A percentile compares a stretch with the other conserved stretches of the same genome.
Evolutionary conservation across 108 stramenopile species (phyloP).

Genomic region (Aurantiochytrium sp.): DNA sequence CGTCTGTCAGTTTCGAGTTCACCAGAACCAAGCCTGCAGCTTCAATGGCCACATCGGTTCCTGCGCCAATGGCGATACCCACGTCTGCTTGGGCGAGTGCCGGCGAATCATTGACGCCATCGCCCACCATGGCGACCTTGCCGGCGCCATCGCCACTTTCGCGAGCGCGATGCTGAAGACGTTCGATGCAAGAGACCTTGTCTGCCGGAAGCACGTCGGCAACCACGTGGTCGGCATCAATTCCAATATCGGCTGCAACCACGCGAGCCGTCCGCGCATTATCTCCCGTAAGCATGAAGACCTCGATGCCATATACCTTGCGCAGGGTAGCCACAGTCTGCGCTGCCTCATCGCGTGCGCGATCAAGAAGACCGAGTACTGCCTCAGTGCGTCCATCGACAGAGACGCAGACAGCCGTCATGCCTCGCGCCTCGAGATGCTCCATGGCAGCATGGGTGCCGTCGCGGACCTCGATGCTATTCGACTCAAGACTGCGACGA

Average conservation of each 20-base stretch:
- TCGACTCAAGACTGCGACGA: background rate
- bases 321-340: conserved; percentile 55
- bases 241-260: conserved; percentile 67
- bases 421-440: background rate
- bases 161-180: conserved; percentile 39
- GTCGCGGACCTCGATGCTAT: background rate
- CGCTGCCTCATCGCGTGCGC: conserved; percentile 60
- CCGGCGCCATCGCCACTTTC: conserved; percentile 34
- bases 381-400: conserved; percentile 39
- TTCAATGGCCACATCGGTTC: conserved; percentile 89
- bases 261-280: conserved; percentile 73
- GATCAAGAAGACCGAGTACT: conserved; percentile 72
- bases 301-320: conserved; percentile 61
- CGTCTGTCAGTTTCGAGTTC: conserved; percentile 69
- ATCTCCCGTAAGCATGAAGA: conserved; percentile 97
- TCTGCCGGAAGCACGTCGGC: conserved; percentile 76
- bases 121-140: conserved; percentile 83
- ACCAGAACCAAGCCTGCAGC: conserved; percentile 89
- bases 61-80: conserved; percentile 92
- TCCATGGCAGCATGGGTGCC: background rate
- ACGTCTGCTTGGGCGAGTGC: conserved; percentile 87
- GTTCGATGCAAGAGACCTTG: conserved; percentile 64
- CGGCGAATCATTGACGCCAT: conserved; percentile 93
- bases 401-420: background rate
- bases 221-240: conserved; percentile 60